These are phyloP conservation scores for Saccharomycopsis sp. DNA, from an alignment of 805 yeast species.

Conservation along the genomic window DNA sequence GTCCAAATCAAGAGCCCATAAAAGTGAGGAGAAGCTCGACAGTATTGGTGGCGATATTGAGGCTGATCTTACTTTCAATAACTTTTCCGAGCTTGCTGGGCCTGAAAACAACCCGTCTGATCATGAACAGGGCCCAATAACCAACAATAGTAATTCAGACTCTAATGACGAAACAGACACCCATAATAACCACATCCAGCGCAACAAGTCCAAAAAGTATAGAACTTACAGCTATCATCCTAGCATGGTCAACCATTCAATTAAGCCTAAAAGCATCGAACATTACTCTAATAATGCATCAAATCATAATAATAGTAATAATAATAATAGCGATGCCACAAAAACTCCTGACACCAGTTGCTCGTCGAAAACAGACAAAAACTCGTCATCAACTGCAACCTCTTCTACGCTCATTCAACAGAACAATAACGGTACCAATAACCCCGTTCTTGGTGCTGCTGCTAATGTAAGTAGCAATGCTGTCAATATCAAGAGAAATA, in stretches of 20 bases:
- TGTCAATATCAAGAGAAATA: not conserved
- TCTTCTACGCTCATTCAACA: not conserved
- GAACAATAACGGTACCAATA: not conserved
- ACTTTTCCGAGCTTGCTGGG: slow-evolving; percentile 18
- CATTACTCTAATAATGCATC: no score
- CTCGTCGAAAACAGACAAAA: slow-evolving; percentile 8
- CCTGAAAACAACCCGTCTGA: slow-evolving; percentile 4
- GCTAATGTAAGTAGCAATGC: not conserved
- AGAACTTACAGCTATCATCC: slow-evolving; percentile 21
- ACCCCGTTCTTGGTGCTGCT: not conserved
- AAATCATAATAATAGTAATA: not conserved
- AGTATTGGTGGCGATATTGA: slow-evolving; percentile 13
- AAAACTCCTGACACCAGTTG: slow-evolving; percentile 8
- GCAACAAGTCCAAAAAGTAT: slow-evolving; percentile 14
- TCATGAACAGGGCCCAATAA: not conserved
- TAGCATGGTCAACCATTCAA: slow-evolving; percentile 2
- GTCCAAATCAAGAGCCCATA: slow-evolving; percentile 1
- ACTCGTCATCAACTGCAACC: slow-evolving; percentile 2
- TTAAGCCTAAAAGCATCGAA: not conserved
- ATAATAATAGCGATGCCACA: not conserved
- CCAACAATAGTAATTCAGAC: not conserved
- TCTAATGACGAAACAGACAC: not conserved
- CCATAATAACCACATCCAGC: not conserved
- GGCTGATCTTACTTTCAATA: slow-evolving; percentile 20
- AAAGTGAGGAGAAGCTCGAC: not conserved